These are phyloP conservation scores for Cutaneotrichosporon arboriforme DNA, from an alignment of 1,284 basidiomycete species.

Conservation along the genomic window DNA sequence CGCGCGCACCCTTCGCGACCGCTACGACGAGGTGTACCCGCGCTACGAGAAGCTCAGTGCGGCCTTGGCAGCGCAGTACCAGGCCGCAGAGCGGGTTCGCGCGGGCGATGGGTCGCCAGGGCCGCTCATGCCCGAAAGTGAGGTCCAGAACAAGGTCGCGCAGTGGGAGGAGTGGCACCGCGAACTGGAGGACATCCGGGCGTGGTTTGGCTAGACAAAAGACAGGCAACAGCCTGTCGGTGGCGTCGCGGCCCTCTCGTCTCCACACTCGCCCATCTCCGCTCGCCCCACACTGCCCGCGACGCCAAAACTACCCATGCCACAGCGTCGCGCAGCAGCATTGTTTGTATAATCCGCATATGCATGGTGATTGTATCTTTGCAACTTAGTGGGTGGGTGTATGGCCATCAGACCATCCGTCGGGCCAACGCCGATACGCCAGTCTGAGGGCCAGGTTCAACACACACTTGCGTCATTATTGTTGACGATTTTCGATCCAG, in stretches of 20 bases:
- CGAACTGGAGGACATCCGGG: slow-evolving; percentile 35
- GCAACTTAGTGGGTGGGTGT: too few species aligned
- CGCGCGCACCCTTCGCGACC: slow-evolving; percentile 22
- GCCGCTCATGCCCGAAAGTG: slow-evolving; percentile 9
- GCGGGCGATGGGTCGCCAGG: slow-evolving; percentile 8
- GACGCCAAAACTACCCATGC: too few species aligned
- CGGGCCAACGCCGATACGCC: too few species aligned
- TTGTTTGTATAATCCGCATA: slow-evolving; percentile 10
- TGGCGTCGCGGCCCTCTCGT: background rate
- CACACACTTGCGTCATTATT: slow-evolving; percentile 6
- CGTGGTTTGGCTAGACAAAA: slow-evolving; percentile 28
- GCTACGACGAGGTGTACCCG: slow-evolving; percentile 40
- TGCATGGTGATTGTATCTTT: slow-evolving; percentile 5
- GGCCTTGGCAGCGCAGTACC: slow-evolving; percentile 25
- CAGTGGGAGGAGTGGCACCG: slow-evolving; percentile 39
- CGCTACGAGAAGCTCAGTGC: slow-evolving; percentile 31
- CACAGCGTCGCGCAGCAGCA: too few species aligned
- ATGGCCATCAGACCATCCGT: too few species aligned
- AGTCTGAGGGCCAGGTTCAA: too few species aligned
- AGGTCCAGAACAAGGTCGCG: slow-evolving; percentile 23
- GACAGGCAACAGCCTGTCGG: background rate
- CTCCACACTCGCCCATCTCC: too few species aligned
- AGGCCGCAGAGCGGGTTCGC: slow-evolving; percentile 20
- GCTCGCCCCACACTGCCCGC: too few species aligned
- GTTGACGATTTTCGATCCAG: slow-evolving; percentile 5